Percentiles rank a stretch among this genome's conserved stretches.
These are phyloP conservation scores for Thinopyrum elongatum DNA, from an alignment of 176 grass and related monocot genomes.

Conservation along the genomic window DNA sequence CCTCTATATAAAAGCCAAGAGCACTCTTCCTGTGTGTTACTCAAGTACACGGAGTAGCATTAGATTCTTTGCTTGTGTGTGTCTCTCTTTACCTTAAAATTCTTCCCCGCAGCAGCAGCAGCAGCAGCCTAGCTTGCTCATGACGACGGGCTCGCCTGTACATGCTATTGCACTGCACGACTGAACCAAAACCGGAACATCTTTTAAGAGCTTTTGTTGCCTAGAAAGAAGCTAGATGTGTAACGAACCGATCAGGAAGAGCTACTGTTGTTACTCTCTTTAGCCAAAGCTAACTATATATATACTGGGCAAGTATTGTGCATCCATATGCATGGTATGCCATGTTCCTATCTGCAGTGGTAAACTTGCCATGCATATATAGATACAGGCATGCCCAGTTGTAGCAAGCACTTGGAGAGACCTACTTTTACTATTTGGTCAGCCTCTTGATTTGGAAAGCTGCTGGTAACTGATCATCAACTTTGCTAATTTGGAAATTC, in stretches of 20 bases:
- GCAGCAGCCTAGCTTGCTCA: not conserved
- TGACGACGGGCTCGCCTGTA: not conserved
- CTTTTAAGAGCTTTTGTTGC: constrained; percentile 52
- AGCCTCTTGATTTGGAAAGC: constrained; percentile 5
- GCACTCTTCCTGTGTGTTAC: not conserved
- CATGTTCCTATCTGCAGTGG: constrained; percentile 12
- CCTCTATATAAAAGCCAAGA: not conserved
- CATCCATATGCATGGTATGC: not conserved
- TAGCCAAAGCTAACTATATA: constrained; percentile 35
- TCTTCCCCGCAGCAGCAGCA: not conserved
- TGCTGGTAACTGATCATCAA: not conserved
- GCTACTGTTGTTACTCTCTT: constrained; percentile 40
- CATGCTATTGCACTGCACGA: constrained; percentile 30
- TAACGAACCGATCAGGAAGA: constrained; percentile 37
- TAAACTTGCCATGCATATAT: not conserved
- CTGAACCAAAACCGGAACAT: constrained; percentile 41
- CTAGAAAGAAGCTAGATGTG: constrained; percentile 42
- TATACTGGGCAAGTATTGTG: constrained; percentile 7
- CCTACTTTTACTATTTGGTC: constrained; percentile 32
- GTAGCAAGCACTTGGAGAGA: not conserved
- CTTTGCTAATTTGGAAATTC: constrained; percentile 24
- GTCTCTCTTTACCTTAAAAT: constrained; percentile 14
- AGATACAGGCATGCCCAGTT: not conserved
- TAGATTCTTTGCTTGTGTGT: constrained; percentile 31
- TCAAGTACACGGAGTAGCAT: not conserved